Base-by-base conservation (phyloP, 2,329 filamentous ascomycete species). In the Aspergillus sp. region DNA sequence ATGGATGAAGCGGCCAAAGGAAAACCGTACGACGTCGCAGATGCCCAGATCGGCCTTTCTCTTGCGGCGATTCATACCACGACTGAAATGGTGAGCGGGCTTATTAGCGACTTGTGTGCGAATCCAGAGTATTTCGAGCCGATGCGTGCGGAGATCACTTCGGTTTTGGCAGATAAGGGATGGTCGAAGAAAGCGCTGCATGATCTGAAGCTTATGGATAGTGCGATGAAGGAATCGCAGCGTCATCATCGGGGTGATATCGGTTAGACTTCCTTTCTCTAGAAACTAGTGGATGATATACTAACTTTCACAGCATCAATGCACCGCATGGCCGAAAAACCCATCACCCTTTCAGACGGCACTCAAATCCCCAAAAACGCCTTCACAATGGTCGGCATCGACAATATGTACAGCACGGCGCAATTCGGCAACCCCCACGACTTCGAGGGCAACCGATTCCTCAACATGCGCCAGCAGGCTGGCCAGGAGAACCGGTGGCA, bases 101-200 rank as follows among this genome's bases (percentile, higher is more conserved):
- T 68, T 43, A 65, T 81, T 27, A 76, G 72, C 50, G 70, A 74
- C 43, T 52, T 81, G 1, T 70, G 69, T 0, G 62, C 70, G 5
- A 53, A 71, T 32, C 76, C 74, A 0, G 69, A 78, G n/a, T 64
- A 74, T 51, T 56, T 74, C 31, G 59, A 71, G 3, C 66, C 70
- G 12, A 56, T 79, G 0, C 69, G 77, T 2, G 62, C 73, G 11
- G 77, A 81, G 46, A 68, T 73, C 4, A 52, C 61, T 2, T 54
- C 58, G 1, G 62, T 70, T 4, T 55, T 75, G 9, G 57, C 65
- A 35, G 56, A 58, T 0, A 65, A 69, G 3, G 60, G 62, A 8
- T 71, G 68, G 11, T 39, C 31, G 35, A 46, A 45, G 28, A 40
- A 48, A 6, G 38, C 43, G 9, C 19, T 54, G 10, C 37, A 40